Conservation (phyloP, 176 grass and related monocot genomes). For the Carex cristatella region DNA sequence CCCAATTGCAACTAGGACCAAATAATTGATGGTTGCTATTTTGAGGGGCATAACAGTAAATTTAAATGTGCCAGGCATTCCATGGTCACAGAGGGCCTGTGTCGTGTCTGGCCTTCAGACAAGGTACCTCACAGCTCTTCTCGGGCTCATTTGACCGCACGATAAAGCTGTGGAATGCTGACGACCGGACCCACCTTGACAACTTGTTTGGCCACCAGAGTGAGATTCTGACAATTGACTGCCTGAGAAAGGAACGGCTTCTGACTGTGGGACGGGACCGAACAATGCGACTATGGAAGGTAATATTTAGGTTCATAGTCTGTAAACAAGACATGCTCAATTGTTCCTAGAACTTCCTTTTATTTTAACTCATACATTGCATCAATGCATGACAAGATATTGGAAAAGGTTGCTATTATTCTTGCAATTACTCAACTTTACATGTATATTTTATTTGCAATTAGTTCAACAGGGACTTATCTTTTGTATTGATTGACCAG, state of each 20-base stretch:
- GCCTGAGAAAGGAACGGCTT: slow-evolving; percentile 63
- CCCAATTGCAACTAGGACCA: neutral
- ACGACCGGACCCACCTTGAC: slow-evolving; percentile 80
- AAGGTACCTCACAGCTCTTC: slow-evolving; percentile 64
- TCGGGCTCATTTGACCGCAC: slow-evolving; percentile 87
- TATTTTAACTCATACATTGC: neutral
- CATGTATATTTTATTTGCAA: neutral
- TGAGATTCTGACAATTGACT: slow-evolving; percentile 77
- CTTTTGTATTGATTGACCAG: neutral
- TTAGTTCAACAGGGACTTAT: neutral
- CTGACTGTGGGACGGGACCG: slow-evolving; percentile 66
- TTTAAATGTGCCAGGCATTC: slow-evolving; percentile 57
- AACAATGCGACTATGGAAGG: slow-evolving; percentile 92
- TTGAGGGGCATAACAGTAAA: neutral
- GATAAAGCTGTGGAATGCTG: slow-evolving; percentile 91
- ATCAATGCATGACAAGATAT: neutral
- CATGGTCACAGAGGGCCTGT: slow-evolving; percentile 69
- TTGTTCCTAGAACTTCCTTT: neutral
- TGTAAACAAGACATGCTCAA: neutral
- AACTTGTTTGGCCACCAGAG: slow-evolving; percentile 80
- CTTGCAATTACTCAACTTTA: neutral
- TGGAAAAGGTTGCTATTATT: neutral
- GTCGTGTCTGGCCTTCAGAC: slow-evolving; percentile 71
- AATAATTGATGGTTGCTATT: neutral
- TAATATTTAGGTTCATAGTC: slow-evolving; percentile 19